A percentile compares a stretch with the other conserved stretches of the same genome.
These are phyloP conservation scores for Alopecurus myosuroides DNA, from an alignment of 176 grass and related monocot genomes.

Conservation along the genomic window DNA sequence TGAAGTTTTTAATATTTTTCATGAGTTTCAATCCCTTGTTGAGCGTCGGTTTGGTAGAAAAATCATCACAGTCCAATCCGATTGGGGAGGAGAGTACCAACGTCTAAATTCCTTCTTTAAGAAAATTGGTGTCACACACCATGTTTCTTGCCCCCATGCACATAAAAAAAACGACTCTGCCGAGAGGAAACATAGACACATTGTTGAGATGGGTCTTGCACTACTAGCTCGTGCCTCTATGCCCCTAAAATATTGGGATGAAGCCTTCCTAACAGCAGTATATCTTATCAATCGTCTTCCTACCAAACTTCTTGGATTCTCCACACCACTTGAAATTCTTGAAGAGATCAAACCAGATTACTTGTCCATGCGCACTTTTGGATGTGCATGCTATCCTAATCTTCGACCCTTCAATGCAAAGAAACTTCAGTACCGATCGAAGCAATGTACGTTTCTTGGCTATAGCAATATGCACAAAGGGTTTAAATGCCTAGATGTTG, in stretches of 20 bases:
- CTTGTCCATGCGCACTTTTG: not conserved
- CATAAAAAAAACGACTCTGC: too few relatives aligned
- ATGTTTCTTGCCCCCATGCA: too few relatives aligned
- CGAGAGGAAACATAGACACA: not conserved
- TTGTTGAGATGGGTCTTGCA: not conserved
- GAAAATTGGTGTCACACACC: too few relatives aligned
- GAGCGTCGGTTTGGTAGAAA: too few relatives aligned
- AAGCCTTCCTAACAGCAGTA: not conserved
- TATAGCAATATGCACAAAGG: not conserved
- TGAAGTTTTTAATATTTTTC: too few relatives aligned
- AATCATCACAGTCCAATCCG: too few relatives aligned
- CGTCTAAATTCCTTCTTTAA: too few relatives aligned
- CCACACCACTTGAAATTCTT: not conserved
- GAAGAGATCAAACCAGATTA: not conserved
- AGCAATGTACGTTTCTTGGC: not conserved
- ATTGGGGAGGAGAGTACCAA: too few relatives aligned
- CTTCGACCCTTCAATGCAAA: not conserved
- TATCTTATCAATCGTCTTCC: too few relatives aligned
- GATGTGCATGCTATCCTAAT: not conserved
- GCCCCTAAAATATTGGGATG: not conserved
- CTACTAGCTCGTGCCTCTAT: not conserved
- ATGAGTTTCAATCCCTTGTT: too few relatives aligned
- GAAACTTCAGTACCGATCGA: not conserved
- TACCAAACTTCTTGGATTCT: not conserved
- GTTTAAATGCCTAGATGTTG: not conserved